Evolutionary conservation across 495 filamentous ascomycete genomes (phyloP).

Genomic region (Pseudotulostoma volvatum): DNA sequence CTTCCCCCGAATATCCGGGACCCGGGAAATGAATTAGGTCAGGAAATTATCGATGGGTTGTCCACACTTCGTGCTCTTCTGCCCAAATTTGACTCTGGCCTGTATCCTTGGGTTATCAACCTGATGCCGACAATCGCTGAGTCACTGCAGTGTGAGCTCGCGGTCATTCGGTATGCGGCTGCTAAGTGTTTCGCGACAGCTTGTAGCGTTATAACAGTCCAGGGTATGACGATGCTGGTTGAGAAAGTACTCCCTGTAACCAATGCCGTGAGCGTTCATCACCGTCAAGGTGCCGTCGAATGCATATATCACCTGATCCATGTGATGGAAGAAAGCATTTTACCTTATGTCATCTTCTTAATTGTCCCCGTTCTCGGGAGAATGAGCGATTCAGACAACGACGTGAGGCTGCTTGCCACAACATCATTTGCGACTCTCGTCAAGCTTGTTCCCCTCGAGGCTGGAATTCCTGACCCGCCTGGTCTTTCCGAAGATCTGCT

Average conservation of each 20-base stretch:
- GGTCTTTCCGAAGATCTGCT: slow-evolving; percentile 79
- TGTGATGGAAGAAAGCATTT: slow-evolving; percentile 91
- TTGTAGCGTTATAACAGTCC: slow-evolving; percentile 85
- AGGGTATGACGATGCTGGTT: slow-evolving; percentile 90
- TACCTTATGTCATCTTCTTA: slow-evolving; percentile 97
- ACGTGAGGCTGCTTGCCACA: slow-evolving; percentile 83
- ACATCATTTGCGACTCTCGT: slow-evolving; percentile 95
- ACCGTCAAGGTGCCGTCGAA: slow-evolving; percentile 86
- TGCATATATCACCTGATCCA: slow-evolving; percentile 89
- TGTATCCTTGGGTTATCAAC: slow-evolving; percentile 61
- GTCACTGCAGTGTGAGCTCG: slow-evolving; percentile 69
- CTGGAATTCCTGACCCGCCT: slow-evolving; percentile 90
- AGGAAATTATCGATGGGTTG: slow-evolving; percentile 83
- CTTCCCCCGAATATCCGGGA: slow-evolving; percentile 53
- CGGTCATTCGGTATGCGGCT: slow-evolving; percentile 87
- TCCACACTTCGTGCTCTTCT: slow-evolving; percentile 83
- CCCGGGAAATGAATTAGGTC: slow-evolving; percentile 55
- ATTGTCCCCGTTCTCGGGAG: slow-evolving; percentile 94
- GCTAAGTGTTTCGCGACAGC: slow-evolving; percentile 96
- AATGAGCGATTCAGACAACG: slow-evolving; percentile 98
- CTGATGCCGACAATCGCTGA: slow-evolving; percentile 78
- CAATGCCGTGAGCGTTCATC: slow-evolving; percentile 68
- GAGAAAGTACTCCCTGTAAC: slow-evolving; percentile 85
- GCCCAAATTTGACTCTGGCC: slow-evolving; percentile 56
- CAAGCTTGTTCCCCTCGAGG: slow-evolving; percentile 96